Conservation (phyloP, 1,284 basidiomycete species). For the Grifola frondosa region DNA sequence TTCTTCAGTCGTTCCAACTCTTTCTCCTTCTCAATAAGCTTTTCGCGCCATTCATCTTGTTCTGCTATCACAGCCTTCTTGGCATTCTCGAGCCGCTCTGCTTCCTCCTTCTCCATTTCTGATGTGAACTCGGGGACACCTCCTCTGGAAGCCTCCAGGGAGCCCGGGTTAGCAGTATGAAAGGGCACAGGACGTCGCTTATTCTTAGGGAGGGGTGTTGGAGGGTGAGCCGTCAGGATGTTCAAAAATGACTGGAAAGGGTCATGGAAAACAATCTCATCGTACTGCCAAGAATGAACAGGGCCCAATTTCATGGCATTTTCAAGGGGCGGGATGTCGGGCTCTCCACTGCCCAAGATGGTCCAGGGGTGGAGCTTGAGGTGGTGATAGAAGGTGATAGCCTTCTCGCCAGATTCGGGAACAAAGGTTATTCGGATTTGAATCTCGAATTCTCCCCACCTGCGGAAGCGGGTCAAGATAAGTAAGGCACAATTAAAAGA, state of each 20-base stretch:
- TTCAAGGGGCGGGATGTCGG: constrained; percentile 63
- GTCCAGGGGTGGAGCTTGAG: constrained; percentile 97
- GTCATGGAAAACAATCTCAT: constrained; percentile 96
- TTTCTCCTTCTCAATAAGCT: constrained; percentile 71
- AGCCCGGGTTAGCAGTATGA: constrained; percentile 60
- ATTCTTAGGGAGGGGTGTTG: constrained; percentile 74
- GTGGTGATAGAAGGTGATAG: constrained; percentile 85
- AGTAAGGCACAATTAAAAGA: background rate
- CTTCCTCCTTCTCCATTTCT: constrained; percentile 86
- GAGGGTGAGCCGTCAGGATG: constrained; percentile 79
- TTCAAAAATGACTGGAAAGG: constrained; percentile 89
- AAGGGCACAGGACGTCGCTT: constrained; percentile 69
- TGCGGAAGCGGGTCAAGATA: constrained; percentile 28
- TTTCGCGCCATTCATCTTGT: constrained; percentile 57
- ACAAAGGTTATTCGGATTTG: constrained; percentile 92
- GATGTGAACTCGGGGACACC: constrained; percentile 78
- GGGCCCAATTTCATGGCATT: constrained; percentile 64
- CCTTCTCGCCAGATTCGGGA: constrained; percentile 91
- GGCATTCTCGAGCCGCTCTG: constrained; percentile 77
- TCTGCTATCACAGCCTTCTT: constrained; percentile 66
- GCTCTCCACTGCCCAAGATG: constrained; percentile 46
- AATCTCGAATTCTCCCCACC: constrained; percentile 99
- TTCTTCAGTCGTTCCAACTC: constrained; percentile 65
- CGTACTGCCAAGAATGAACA: constrained; percentile 99
- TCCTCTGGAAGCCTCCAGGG: constrained; percentile 62